Evolutionary conservation across 768 basidiomycete species (phyloP), one percentile per base, ranked within the genome.

Genomic region (Lactifluus piperatus): DNA sequence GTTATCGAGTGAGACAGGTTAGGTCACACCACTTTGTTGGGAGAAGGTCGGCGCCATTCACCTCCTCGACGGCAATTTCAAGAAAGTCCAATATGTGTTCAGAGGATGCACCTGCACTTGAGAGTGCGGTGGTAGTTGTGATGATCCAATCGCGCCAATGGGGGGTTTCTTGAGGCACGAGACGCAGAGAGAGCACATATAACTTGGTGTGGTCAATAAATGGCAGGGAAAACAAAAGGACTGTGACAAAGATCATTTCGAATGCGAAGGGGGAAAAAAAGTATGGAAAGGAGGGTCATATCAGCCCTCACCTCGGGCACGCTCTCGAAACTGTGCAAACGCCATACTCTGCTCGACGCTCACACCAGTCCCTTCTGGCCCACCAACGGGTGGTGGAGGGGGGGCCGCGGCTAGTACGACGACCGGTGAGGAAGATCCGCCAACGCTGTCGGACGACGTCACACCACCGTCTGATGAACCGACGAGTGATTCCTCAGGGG

Each of bases 331-430:
- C 49, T 78, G 79, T 62, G 81, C 87, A 63, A 88, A 91, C 5
- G 88, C 88, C 85, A 90, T 86, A 65, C 86, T 88, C 71, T 91
- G 88, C 69, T 89, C 88, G 46, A 90, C 74, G 11, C 88, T 89
- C 4, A 88, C 71, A 9, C 53, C 26, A 16, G 43, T 55, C 22
- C 58, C 53, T 46, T 27, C 45, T n/a, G 48, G 47, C 2, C 58
- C 47, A 52, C 72, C 71, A 54, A 76, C 76, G 10, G 77, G 77
- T 4, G 59, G 59, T 4, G 59, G 58, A 75, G 70, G 48, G 1
- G 72, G 68, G 2, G 72, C 71, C 2, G 75, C 66, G 8, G 75
- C 67, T 26, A 73, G 72, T 57, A 73, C 70, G 51, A 74, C 70
- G 27, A 73, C 73, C 13, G 72, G 73, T 22, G 75, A 75, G 5